Conservation (phyloP, 1,139 yeast species). For the Meyerozyma carpophila region DNA sequence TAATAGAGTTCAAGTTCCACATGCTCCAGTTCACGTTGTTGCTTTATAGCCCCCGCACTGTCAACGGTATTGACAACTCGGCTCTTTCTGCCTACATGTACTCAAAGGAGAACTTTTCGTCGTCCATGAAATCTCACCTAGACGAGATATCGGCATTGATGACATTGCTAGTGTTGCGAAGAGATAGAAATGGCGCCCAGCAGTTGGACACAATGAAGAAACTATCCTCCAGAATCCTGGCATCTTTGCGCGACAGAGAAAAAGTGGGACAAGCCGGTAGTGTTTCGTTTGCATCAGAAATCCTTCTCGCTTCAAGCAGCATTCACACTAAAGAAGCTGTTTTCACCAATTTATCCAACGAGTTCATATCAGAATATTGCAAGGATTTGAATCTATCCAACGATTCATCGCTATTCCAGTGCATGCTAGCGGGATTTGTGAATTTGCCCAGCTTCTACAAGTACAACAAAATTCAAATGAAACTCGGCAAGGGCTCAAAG, state of each 20-base stretch:
- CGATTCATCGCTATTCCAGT: conserved; percentile 66
- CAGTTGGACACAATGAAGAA: conserved; percentile 14
- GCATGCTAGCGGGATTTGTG: conserved; percentile 64
- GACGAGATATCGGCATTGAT: conserved; percentile 51
- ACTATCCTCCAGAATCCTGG: conserved; percentile 16
- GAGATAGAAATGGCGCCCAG: conserved; percentile 9
- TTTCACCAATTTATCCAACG: conserved; percentile 35
- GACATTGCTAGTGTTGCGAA: conserved; percentile 38
- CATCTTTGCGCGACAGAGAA: conserved; percentile 8
- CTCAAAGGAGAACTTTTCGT: conserved; percentile 49
- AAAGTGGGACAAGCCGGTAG: conserved; percentile 18
- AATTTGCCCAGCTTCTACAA: conserved; percentile 72
- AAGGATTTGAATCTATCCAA: conserved; percentile 56
- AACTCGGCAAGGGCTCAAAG: conserved; percentile 12
- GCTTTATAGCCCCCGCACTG: conserved; percentile 22
- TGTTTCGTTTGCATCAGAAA: conserved; percentile 35
- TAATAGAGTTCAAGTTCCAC: conserved; percentile 59
- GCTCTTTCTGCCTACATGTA: conserved; percentile 48
- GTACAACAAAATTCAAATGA: conserved; percentile 46
- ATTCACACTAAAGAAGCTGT: conserved; percentile 28
- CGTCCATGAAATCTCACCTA: conserved; percentile 32
- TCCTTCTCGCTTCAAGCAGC: conserved; percentile 32
- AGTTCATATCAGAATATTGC: conserved; percentile 67
- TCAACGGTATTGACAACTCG: conserved; percentile 5
- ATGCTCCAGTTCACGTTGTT: conserved; percentile 49